Evolutionary conservation across 495 filamentous ascomycete genomes (phyloP).

Genomic region (Chaetomium tenue): DNA sequence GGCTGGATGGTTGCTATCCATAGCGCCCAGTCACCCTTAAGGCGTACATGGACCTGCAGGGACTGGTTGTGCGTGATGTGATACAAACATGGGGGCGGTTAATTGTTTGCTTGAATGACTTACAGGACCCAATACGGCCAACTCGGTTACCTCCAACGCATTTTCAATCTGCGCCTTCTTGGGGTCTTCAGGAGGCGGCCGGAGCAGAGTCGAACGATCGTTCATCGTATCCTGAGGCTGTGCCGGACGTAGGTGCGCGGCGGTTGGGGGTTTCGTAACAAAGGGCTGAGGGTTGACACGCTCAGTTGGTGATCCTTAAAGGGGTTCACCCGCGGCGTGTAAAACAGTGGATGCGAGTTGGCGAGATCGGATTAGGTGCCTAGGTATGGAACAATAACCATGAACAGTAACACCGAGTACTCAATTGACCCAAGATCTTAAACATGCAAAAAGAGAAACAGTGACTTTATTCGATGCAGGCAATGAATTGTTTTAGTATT

Average conservation of each 20-base stretch:
- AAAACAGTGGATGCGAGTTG: not conserved
- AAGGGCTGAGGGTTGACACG: not conserved
- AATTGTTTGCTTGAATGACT: slow-evolving; percentile 25
- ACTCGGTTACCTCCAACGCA: slow-evolving; percentile 75
- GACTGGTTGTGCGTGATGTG: not conserved
- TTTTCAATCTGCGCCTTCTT: slow-evolving; percentile 83
- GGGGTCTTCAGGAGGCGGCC: slow-evolving; percentile 67
- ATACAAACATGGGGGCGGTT: not conserved
- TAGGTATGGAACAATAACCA: too few species aligned
- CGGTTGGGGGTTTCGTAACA: not conserved
- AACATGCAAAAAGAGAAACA: not conserved
- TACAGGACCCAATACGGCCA: slow-evolving; percentile 78
- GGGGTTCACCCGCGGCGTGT: not conserved
- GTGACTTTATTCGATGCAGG: not conserved
- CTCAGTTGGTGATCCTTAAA: not conserved
- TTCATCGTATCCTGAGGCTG: slow-evolving; percentile 17
- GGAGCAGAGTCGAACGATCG: slow-evolving; percentile 63
- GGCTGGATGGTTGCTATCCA: not conserved
- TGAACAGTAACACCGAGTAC: too few species aligned
- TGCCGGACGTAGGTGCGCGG: not conserved
- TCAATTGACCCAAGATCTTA: not conserved
- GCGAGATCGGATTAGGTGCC: not conserved
- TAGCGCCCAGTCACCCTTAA: not conserved
- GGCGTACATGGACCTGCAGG: not conserved
- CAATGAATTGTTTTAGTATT: not conserved